phyloP scores from a whole-genome alignment of 306 rosid species.

The Castanea crenata region DNA sequence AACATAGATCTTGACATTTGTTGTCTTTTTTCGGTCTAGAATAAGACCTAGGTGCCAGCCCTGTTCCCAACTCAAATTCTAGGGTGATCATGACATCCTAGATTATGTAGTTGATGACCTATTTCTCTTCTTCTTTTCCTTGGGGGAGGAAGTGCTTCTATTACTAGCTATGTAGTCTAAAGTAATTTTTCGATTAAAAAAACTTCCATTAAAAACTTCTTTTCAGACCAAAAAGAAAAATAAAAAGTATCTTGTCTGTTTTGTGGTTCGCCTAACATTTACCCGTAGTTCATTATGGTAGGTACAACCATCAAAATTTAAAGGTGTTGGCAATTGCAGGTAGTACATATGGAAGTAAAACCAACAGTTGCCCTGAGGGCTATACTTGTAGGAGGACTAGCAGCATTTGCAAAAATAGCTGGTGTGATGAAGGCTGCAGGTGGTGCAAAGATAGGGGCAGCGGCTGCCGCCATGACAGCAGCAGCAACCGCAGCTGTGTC shows the following conservation, averaged over 20 bases:
- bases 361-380: constrained; percentile 91
- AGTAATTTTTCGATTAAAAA: no score
- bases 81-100: background rate
- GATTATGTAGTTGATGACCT: no score
- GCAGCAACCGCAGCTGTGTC: constrained; percentile 81
- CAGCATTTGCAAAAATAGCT: constrained; percentile 80
- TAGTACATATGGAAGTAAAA: constrained; percentile 52
- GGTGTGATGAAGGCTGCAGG: constrained; percentile 86
- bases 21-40: background rate
- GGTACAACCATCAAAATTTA: constrained; percentile 1
- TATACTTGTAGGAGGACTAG: constrained; percentile 77
- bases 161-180: background rate
- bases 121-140: no score
- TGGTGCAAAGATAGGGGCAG: constrained; percentile 73
- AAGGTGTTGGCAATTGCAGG: constrained; percentile 29
- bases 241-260: background rate
- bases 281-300: background rate
- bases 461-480: constrained; percentile 80
- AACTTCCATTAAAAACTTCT: background rate
- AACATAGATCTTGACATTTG: background rate
- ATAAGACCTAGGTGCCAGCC: background rate
- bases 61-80: background rate
- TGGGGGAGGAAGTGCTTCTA: no score
- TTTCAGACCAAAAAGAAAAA: background rate
- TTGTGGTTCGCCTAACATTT: background rate